Evolutionary conservation across 805 yeast species (phyloP), one percentile per base, ranked within the genome.

Genomic region (Kuraishia molischiana): DNA sequence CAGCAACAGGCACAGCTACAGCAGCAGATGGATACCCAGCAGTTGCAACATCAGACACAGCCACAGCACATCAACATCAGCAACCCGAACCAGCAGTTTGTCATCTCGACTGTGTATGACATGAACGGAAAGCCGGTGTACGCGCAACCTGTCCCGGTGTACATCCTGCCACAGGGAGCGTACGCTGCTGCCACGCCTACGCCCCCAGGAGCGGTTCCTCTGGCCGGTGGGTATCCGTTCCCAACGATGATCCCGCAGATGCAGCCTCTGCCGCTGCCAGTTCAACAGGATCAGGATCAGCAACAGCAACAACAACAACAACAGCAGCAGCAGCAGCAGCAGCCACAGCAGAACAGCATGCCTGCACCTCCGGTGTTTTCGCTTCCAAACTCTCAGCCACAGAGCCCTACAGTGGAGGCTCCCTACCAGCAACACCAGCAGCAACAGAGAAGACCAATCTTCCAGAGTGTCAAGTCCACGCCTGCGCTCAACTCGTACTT

Each of bases 71-170:
- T 8, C 13, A 20, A 34, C 15, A 8, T 11, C 14, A 14, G 8
- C 13, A 6, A 9, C 6, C 17, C 13, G 17, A 28, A 28, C 17
- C 31, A 28, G 13, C 31, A 28, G 17, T 8, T 20, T 33, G 4
- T 54, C 13, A 43, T 54, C 46, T 56, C 59, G 21, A 45, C 52
- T n/a, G 56, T 53, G 2, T 52, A 53, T 38, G 59, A 54, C 19
- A 39, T 51, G 40, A 47, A 50, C 44, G 58, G 58, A 19, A 54
- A 54, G 39, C 55, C 54, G 2, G 44, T 53, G 3, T 54, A 49
- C 41, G 53, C 58, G 8, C 58, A 54, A 43, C 48, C 56, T n/a
- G 50, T 52, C 19, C 56, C 58, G 2, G 47, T 53, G 13, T 53
- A 50, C 32, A 46, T 53, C 18, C 36, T 51, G 3, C 53, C 58